Conservation (phyloP, 2,329 filamentous ascomycete species). For the Pseudogymnoascus verrucosus region DNA sequence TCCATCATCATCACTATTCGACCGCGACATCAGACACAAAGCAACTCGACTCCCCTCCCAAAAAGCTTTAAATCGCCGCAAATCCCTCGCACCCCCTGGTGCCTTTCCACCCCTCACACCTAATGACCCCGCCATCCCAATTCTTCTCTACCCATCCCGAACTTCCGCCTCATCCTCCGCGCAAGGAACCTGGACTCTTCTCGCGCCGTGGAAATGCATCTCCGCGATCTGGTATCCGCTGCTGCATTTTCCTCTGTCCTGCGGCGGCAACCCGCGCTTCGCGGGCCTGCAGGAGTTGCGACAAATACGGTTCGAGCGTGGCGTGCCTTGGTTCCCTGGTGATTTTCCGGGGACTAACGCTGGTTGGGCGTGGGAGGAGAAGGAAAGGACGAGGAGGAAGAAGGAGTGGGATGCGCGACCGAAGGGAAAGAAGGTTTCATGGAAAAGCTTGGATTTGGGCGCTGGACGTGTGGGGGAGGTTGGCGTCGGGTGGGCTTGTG, state of each 20-base stretch:
- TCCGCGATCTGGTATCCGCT: slow-evolving; percentile 77
- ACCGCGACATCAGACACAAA: slow-evolving; percentile 54
- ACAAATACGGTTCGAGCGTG: slow-evolving; percentile 75
- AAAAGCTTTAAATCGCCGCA: slow-evolving; percentile 72
- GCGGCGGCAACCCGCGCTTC: slow-evolving; percentile 72
- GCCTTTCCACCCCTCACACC: slow-evolving; percentile 46
- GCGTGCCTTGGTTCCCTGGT: slow-evolving; percentile 73
- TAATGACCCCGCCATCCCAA: slow-evolving; percentile 68
- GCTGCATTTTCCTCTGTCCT: slow-evolving; percentile 72
- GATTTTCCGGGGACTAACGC: slow-evolving; percentile 75
- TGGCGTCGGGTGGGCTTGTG: slow-evolving; percentile 73
- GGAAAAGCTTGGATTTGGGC: slow-evolving; percentile 66
- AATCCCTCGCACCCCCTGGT: slow-evolving; percentile 55
- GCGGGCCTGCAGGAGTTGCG: slow-evolving; percentile 72
- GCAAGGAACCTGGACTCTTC: slow-evolving; percentile 70
- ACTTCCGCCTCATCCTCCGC: slow-evolving; percentile 38
- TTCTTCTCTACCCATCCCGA: slow-evolving; percentile 59
- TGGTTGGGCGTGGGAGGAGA: slow-evolving; percentile 69
- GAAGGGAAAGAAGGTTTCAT: slow-evolving; percentile 72
- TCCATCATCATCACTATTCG: slow-evolving; percentile 53
- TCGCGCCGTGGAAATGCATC: slow-evolving; percentile 88
- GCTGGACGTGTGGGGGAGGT: slow-evolving; percentile 70
- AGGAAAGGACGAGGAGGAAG: slow-evolving; percentile 51
- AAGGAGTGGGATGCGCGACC: slow-evolving; percentile 67
- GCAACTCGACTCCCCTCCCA: slow-evolving; percentile 65